Percentiles rank a stretch among this genome's conserved stretches.
phyloP scores from a whole-genome alignment of 371 early-diverging fungal species.

The Coemansia sp. region DNA sequence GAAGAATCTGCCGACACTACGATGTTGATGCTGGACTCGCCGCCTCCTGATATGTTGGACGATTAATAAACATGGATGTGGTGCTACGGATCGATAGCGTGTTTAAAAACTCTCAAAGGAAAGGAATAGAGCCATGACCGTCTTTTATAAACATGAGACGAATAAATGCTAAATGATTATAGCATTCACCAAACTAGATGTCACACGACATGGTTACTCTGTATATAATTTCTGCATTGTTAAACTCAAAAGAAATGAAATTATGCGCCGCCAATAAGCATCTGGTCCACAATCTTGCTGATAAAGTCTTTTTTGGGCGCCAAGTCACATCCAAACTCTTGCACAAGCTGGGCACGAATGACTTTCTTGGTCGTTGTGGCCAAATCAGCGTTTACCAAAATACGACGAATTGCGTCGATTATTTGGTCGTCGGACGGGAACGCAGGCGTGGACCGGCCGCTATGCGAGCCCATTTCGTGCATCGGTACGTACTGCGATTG shows the following conservation, averaged over 20 bases:
- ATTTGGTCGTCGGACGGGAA: slow-evolving; percentile 78
- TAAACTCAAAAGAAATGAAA: background rate
- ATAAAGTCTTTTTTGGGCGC: slow-evolving; percentile 73
- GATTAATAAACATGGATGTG: background rate
- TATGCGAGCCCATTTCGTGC: slow-evolving; percentile 17
- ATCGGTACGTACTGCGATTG: slow-evolving; percentile 12
- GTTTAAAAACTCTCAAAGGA: too few species aligned
- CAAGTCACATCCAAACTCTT: slow-evolving; percentile 74
- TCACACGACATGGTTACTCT: too few species aligned
- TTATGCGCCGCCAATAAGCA: slow-evolving; percentile 27
- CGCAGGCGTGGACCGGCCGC: slow-evolving; percentile 5
- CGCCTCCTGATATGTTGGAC: background rate
- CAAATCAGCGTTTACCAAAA: slow-evolving; percentile 77
- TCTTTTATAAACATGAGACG: too few species aligned
- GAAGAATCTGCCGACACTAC: background rate
- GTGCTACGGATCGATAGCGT: background rate
- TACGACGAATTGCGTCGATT: slow-evolving; percentile 71
- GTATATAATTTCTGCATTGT: too few species aligned
- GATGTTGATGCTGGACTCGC: background rate
- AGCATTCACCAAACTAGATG: too few species aligned
- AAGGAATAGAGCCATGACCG: too few species aligned
- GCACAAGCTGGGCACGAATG: slow-evolving; percentile 76
- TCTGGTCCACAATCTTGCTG: slow-evolving; percentile 73
- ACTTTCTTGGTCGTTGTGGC: slow-evolving; percentile 81
- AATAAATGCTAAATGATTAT: too few species aligned